phyloP scores from a whole-genome alignment of 1,284 basidiomycete genomes.

The Tylopilus sp. region DNA sequence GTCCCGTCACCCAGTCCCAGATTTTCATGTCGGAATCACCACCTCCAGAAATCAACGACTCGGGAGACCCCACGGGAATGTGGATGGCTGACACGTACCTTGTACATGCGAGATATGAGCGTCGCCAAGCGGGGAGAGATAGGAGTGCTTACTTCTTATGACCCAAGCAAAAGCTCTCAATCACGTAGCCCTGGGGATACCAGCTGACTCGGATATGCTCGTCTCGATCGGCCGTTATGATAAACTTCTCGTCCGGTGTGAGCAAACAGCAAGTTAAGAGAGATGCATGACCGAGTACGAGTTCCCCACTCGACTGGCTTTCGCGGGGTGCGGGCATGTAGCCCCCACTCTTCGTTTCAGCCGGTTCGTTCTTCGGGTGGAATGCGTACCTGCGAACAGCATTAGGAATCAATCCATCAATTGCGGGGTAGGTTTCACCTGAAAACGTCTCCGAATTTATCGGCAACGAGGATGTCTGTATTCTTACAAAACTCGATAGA shows the following conservation, averaged over 20 bases:
- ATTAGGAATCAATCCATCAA: conserved; percentile 2
- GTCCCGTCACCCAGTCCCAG: conserved; percentile 77
- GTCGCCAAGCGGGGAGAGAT: background rate
- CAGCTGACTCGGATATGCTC: conserved; percentile 91
- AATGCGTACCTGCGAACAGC: conserved; percentile 48
- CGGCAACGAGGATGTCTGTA: conserved; percentile 64
- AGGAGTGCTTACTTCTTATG: conserved; percentile 63
- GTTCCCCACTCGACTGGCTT: conserved; percentile 68
- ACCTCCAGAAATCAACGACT: conserved; percentile 75
- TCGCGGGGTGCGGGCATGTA: conserved; percentile 58
- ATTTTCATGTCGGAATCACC: conserved; percentile 76
- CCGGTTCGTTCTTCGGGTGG: conserved; percentile 17
- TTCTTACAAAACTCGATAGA: conserved; percentile 56
- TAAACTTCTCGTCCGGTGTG: conserved; percentile 61
- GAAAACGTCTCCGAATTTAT: conserved; percentile 87
- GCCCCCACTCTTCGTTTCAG: conserved; percentile 31
- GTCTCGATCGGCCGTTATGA: conserved; percentile 87
- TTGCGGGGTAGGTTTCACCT: conserved; percentile 41
- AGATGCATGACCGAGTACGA: conserved; percentile 85
- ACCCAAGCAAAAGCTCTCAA: conserved; percentile 83
- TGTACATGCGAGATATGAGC: conserved; percentile 8
- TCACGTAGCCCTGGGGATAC: conserved; percentile 79
- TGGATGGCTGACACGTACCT: conserved; percentile 84
- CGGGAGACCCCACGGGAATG: conserved; percentile 51
- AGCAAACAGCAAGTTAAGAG: conserved; percentile 73